Conservation (phyloP, 139 green algal species). For the Micromonas pusilla region DNA sequence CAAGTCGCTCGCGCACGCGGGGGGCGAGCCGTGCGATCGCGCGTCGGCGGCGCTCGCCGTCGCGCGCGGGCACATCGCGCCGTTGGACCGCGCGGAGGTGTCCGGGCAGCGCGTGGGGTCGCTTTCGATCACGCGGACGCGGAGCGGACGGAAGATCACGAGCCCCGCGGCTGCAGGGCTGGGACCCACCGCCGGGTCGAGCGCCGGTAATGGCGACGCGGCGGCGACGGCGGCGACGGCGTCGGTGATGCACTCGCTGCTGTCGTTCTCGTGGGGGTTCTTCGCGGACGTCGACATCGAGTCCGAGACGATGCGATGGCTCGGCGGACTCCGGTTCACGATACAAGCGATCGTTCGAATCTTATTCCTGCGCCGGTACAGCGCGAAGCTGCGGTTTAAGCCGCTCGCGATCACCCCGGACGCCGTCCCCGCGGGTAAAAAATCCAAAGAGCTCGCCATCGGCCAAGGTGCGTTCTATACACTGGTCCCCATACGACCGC, state of each 20-base stretch:
- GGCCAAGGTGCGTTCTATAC: too few relatives aligned
- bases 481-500: too few relatives aligned
- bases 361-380: not conserved
- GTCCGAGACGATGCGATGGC: not conserved
- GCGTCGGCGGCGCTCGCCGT: not conserved
- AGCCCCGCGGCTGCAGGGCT: not conserved
- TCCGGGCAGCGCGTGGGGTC: not conserved
- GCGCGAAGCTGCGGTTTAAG: not conserved
- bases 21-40: not conserved
- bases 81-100: not conserved
- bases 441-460: too few relatives aligned
- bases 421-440: not conserved
- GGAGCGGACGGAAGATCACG: not conserved
- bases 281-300: slow-evolving; percentile 15
- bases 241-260: not conserved
- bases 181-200: not conserved
- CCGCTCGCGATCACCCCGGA: too few relatives aligned
- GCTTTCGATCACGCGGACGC: not conserved
- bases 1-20: not conserved
- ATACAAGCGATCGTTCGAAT: not conserved
- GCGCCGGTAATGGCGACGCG: not conserved
- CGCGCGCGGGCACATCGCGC: not conserved
- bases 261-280: slow-evolving; percentile 10
- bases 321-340: slow-evolving; percentile 1
- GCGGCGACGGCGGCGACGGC: not conserved